phyloP scores from a whole-genome alignment of 164 flowering plant species.

The Stephania japonica region DNA sequence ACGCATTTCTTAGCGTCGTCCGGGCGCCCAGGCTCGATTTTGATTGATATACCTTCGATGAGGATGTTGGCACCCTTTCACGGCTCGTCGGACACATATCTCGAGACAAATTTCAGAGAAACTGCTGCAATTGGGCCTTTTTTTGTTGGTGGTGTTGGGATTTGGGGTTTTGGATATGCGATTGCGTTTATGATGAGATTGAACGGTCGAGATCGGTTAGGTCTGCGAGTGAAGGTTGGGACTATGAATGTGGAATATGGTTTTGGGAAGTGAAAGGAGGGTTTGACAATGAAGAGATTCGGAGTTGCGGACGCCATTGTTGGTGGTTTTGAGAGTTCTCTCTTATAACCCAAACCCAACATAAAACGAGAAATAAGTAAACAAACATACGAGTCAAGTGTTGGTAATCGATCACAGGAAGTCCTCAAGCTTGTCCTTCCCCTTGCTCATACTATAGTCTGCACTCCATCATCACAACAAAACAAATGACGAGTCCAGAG shows the following conservation, averaged over 20 bases:
- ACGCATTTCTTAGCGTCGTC: conserved; percentile 48
- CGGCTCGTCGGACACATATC: conserved; percentile 46
- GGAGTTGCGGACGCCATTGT: neutral
- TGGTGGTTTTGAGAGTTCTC: neutral
- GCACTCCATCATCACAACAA: no score
- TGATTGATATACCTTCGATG: conserved; percentile 71
- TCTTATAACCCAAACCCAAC: no score
- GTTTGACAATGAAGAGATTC: neutral
- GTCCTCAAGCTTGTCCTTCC: no score
- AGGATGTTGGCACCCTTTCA: conserved; percentile 62
- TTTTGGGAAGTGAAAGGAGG: neutral
- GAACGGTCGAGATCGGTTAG: neutral
- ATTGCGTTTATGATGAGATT: conserved; percentile 8
- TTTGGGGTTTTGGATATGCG: no score
- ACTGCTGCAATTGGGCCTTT: no score
- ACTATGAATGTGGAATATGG: neutral
- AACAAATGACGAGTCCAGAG: no score
- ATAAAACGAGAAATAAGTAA: no score
- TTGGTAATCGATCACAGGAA: no score
- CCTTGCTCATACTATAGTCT: no score
- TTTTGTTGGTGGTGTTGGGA: neutral
- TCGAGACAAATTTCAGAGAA: conserved; percentile 18
- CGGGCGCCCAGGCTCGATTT: conserved; percentile 62
- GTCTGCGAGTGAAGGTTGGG: neutral
- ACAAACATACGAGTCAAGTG: no score